Evolutionary conservation across 192 early-diverging fungal genomes (phyloP).

Genomic region (Coemansia sp.): DNA sequence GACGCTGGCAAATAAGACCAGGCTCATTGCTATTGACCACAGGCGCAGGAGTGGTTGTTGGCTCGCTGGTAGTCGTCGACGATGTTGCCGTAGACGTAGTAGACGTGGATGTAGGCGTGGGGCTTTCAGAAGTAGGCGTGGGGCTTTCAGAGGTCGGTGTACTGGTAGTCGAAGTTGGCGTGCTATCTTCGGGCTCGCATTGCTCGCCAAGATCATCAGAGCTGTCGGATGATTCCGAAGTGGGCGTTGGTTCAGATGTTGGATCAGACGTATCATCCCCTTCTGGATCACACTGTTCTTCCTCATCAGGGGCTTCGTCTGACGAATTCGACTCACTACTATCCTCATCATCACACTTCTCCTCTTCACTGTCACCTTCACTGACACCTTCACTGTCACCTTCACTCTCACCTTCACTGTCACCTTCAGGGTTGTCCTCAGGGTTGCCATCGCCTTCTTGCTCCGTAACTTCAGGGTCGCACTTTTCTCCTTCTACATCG

Average conservation of each 20-base stretch:
- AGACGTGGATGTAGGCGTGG: background rate
- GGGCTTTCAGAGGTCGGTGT: background rate
- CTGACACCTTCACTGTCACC: background rate
- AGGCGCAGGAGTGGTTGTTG: background rate
- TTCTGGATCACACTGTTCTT: background rate
- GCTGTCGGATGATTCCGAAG: background rate
- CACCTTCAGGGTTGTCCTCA: background rate
- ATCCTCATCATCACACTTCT: background rate
- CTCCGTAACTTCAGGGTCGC: background rate
- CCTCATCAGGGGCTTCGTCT: background rate
- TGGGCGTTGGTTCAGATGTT: background rate
- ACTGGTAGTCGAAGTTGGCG: background rate
- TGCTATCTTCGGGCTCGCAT: constrained; percentile 3
- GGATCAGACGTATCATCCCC: background rate
- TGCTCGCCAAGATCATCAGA: background rate
- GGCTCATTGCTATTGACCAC: constrained; percentile 10
- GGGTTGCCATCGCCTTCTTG: background rate
- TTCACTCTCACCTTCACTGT: background rate
- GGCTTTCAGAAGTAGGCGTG: background rate
- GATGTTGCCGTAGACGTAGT: background rate
- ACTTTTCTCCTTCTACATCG: background rate
- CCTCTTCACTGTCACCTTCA: background rate
- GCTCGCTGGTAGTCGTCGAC: background rate
- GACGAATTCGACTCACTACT: background rate
- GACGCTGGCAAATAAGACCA: background rate